Conservation (phyloP, 495 filamentous ascomycete genomes). For the Hypoxylon rickii region DNA sequence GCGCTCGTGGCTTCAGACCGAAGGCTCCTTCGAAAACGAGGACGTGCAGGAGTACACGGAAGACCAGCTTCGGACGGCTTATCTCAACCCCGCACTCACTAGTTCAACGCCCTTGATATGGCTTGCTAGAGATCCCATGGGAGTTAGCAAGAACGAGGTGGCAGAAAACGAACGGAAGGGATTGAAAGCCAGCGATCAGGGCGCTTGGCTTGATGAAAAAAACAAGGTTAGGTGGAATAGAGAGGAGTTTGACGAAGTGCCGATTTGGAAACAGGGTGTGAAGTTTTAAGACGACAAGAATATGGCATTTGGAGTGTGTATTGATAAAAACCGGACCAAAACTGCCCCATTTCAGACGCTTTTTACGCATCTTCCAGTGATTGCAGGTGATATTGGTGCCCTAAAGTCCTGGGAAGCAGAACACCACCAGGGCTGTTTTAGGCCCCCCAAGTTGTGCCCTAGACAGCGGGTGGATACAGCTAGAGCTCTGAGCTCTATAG, state of each 20-base stretch:
- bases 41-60: conserved; percentile 55
- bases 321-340: no score
- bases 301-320: no score
- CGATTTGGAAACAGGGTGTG: conserved; percentile 66
- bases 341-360: no score
- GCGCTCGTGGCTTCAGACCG: conserved; percentile 33
- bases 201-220: conserved; percentile 66
- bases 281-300: no score
- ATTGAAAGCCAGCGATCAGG: conserved; percentile 60
- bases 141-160: conserved; percentile 66
- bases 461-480: no score
- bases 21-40: conserved; percentile 56
- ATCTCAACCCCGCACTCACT: conserved; percentile 70
- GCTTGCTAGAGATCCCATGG: conserved; percentile 70
- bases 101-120: conserved; percentile 64
- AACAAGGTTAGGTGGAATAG: conserved; percentile 60
- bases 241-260: conserved; percentile 56
- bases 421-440: no score
- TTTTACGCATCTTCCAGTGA: no score
- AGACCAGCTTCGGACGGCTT: conserved; percentile 62
- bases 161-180: conserved; percentile 30
- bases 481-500: no score
- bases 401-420: no score
- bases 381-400: no score
- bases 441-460: no score